Evolutionary conservation across 116 monocot species (phyloP), one percentile per base, ranked within the genome.

Genomic region (Cymodocea nodosa): DNA sequence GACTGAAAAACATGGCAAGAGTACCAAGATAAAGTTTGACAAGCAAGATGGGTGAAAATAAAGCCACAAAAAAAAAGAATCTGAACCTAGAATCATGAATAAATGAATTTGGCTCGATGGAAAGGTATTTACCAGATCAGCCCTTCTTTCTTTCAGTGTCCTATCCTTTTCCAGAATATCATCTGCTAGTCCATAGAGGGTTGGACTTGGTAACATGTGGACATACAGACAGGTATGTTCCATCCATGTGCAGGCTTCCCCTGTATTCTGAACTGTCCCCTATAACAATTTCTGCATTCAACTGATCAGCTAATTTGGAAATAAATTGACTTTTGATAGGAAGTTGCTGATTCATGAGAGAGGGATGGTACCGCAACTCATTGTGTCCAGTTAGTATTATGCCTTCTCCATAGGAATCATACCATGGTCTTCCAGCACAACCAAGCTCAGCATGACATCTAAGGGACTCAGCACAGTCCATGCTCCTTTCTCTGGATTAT

Each of bases 371-470:
- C 22, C 85, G 90, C 71, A 95, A 72, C 70, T 95, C 87, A 74
- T 75, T 87, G 50, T 90, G 90, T 0, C 90, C 95, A 13, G 95
- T 95, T 60, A 95, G 35, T 35, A 95, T 90, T 68, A 95, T 87
- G n/a, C 95, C 95, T 64, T 90, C 90, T 62, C 95, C 95, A 80
- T 95, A 90, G 14, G 90, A 75, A 52, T 95, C 95, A 76, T 72
- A 95, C 57, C 90, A 90, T 23, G 95, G 90, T 60, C 95, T 83
- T 63, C 95, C 90, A 13, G 95, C 95, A 71, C 95, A 83, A 69
- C 95, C 95, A 75, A 95, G 95, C 95, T 95, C 73, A 90, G 95
- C 95, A 95, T 95, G 44, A 95, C 95, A 81, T 95, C 95, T 18
- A 95, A 71, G 23, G 90, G 83, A 62, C 87, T 95, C 30, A 95